Evolutionary conservation across 2,329 filamentous ascomycete genomes (phyloP).

Genomic region (Hymenoscyphus albidus): DNA sequence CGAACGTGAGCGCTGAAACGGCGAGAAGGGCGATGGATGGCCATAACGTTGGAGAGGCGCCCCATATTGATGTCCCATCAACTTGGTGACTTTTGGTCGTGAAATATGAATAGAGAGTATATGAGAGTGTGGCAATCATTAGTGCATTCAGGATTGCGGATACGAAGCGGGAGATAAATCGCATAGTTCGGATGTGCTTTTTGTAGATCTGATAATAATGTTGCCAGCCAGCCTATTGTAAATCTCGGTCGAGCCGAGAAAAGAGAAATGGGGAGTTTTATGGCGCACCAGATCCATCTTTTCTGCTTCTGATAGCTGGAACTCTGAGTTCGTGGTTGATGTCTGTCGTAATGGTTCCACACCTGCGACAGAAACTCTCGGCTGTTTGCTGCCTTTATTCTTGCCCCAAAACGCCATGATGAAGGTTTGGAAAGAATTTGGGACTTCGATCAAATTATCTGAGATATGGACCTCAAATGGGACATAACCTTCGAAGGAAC

Average conservation of each 20-base stretch:
- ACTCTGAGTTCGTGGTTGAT: slow-evolving; percentile 6
- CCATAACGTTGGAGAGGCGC: slow-evolving; percentile 18
- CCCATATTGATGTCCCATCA: slow-evolving; percentile 14
- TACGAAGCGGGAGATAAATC: slow-evolving; percentile 19
- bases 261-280: background rate
- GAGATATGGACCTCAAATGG: background rate
- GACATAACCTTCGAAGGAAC: background rate
- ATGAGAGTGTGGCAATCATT: slow-evolving; percentile 22
- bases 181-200: slow-evolving; percentile 22
- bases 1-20: slow-evolving; percentile 19
- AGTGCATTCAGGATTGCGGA: slow-evolving; percentile 19
- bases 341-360: slow-evolving; percentile 8
- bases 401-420: slow-evolving; percentile 15
- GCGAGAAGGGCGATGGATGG: slow-evolving; percentile 22
- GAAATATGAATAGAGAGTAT: slow-evolving; percentile 22
- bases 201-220: slow-evolving; percentile 19
- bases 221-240: background rate
- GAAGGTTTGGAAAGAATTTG: background rate
- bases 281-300: slow-evolving; percentile 18
- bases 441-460: background rate
- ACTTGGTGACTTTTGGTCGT: slow-evolving; percentile 17
- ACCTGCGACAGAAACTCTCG: slow-evolving; percentile 41
- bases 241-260: background rate
- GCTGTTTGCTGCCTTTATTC: slow-evolving; percentile 35
- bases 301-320: slow-evolving; percentile 13